Evolutionary conservation across 2,329 filamentous ascomycete species (phyloP).

Genomic region (Knufia petricola): DNA sequence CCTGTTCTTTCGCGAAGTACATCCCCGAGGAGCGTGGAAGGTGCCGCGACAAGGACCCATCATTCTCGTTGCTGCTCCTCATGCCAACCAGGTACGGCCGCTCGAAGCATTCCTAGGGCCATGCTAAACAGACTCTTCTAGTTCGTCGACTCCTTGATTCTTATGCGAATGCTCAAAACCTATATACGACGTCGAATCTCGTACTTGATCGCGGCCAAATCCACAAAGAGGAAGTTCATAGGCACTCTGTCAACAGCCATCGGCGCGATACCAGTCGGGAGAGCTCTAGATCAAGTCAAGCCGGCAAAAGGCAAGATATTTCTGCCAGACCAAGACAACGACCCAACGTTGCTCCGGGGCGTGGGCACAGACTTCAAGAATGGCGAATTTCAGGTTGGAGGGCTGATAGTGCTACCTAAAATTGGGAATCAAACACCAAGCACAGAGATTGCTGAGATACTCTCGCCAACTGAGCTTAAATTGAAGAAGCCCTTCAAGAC

Average conservation of each 20-base stretch:
- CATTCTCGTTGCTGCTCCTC: constrained; percentile 90
- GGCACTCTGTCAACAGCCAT: constrained; percentile 76
- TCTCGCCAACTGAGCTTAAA: constrained; percentile 68
- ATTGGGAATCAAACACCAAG: constrained; percentile 72
- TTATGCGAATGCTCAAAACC: constrained; percentile 80
- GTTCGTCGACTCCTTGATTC: constrained; percentile 91
- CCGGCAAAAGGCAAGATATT: constrained; percentile 71
- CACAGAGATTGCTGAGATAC: constrained; percentile 72
- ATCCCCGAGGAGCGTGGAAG: constrained; percentile 90
- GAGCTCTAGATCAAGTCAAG: constrained; percentile 82
- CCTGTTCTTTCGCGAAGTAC: constrained; percentile 95
- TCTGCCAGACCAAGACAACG: constrained; percentile 74
- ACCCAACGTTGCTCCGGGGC: constrained; percentile 72
- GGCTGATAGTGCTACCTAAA: constrained; percentile 77
- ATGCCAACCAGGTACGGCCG: constrained; percentile 74
- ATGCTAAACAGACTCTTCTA: constrained; percentile 31
- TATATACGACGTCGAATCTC: constrained; percentile 83
- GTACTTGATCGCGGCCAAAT: constrained; percentile 90
- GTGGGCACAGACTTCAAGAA: constrained; percentile 74
- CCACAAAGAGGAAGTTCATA: constrained; percentile 80
- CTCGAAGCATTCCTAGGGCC: neutral
- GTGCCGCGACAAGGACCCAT: constrained; percentile 80
- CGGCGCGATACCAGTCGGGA: constrained; percentile 84
- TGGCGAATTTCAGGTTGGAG: constrained; percentile 61
- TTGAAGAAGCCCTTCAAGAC: constrained; percentile 83